Base-by-base conservation (phyloP, 257 asterid species). In the Orobanche coerulescens region DNA sequence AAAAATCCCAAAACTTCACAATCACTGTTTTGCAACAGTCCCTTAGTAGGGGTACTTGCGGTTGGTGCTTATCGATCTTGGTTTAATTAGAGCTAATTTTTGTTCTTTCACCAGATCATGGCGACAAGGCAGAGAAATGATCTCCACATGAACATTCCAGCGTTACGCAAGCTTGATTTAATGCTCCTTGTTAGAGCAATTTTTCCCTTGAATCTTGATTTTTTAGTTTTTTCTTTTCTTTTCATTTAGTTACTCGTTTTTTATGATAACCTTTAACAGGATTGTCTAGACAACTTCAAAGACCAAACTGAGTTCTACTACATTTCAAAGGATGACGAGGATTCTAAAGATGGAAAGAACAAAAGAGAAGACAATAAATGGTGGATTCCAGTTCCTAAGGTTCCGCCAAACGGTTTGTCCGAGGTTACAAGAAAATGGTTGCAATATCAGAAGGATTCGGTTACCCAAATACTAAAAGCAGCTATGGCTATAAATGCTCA, bases 401-500 rank as follows among this genome's bases (percentile, higher is more conserved):
- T 82, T 23, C 90, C 86, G 13, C 72, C 75, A 13, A 62, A 77
- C 12, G 90, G 90, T 1, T 58, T 80, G 54, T 73, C 82, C 1
- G 90, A 80, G 26, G 50, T 19, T 8, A 58, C 81, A 18, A 70
- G 79, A 44, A 82, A 78, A 68, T 80, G 84, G 82, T 46, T 82
- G 58, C 90, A 79, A 40, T 68, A 59, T 52, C 90, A 82, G 54
- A 82, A 82, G 76, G 90, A 82, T 57, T 80, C 84, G 0, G 90
- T 82, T 6, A 75, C 72, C 25, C 90, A 82, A 75, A 86, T 82
- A 6, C 71, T 79, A 0, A 82, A 82, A 73, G 90, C 90, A 57
- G 84, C 90, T n/a, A 80, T 82, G 90, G 90, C 90, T 6, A 82
- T 82, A 24, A 82, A 82, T 36, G 86, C 84, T 71, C 90, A 82